phyloP scores from a whole-genome alignment of 768 basidiomycete species.

The Tulasnella sp. region DNA sequence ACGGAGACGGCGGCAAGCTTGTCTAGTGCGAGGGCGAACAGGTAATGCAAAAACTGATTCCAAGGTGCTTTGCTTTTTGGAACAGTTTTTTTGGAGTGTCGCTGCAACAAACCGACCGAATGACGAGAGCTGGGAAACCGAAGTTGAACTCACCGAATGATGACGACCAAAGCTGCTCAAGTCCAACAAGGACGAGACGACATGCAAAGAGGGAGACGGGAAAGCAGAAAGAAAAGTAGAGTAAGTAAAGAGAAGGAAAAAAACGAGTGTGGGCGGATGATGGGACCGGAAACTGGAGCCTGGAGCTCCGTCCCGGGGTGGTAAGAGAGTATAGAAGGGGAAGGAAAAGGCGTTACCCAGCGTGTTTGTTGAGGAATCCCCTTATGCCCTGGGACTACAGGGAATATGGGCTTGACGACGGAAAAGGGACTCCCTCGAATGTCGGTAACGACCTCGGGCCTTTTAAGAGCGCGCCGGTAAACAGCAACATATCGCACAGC shows the following conservation, averaged over 20 bases:
- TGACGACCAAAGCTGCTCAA: not conserved
- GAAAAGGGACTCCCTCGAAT: not conserved
- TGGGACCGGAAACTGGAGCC: not conserved
- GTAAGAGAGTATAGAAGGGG: not conserved
- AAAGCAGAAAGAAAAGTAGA: constrained; percentile 1
- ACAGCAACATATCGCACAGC: constrained; percentile 3
- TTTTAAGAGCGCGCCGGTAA: not conserved
- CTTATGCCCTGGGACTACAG: not conserved
- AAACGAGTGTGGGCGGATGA: not conserved
- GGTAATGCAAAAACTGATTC: not conserved
- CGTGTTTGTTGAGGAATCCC: not conserved
- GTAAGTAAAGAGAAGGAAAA: not conserved
- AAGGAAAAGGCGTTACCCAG: not conserved
- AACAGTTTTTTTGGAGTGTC: not conserved
- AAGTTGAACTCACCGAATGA: not conserved
- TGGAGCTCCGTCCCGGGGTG: not conserved
- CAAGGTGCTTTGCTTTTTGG: not conserved
- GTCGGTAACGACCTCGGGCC: not conserved
- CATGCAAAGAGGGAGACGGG: not conserved
- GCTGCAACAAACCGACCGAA: not conserved
- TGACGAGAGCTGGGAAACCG: not conserved
- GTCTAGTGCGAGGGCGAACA: not conserved
- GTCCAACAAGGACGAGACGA: not conserved
- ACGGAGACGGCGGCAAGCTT: not conserved
- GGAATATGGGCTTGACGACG: not conserved